phyloP scores from a whole-genome alignment of 768 basidiomycete genomes.

The Scleroderma bovista region DNA sequence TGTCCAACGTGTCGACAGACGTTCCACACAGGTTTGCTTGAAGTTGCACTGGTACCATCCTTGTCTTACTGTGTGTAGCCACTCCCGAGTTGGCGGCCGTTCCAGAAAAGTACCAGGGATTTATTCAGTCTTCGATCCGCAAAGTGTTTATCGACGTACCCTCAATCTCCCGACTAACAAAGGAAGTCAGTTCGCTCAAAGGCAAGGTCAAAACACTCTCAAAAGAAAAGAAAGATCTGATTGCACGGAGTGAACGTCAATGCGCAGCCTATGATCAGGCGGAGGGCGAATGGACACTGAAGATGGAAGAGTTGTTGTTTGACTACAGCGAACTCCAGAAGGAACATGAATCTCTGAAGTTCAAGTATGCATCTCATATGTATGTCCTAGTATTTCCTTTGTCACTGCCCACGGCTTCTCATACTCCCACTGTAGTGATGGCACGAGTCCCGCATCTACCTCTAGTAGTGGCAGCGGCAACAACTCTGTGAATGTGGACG shows the following conservation, averaged over 20 bases:
- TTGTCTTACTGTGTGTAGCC: slow-evolving; percentile 27
- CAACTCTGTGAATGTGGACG: too few species aligned
- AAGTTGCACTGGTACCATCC: background rate
- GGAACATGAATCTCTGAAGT: slow-evolving; percentile 24
- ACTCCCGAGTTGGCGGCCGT: slow-evolving; percentile 43
- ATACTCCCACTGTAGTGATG: background rate
- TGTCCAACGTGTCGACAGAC: slow-evolving; percentile 55
- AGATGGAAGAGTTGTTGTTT: slow-evolving; percentile 31
- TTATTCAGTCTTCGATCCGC: slow-evolving; percentile 54
- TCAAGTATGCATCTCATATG: too few species aligned
- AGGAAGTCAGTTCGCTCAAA: slow-evolving; percentile 34
- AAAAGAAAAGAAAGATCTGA: slow-evolving; percentile 38
- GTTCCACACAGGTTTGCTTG: slow-evolving; percentile 48
- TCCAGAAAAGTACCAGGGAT: slow-evolving; percentile 53
- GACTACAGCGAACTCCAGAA: slow-evolving; percentile 36
- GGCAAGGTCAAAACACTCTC: slow-evolving; percentile 34
- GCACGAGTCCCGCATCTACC: background rate
- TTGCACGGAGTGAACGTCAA: slow-evolving; percentile 35
- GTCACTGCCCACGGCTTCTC: slow-evolving; percentile 7
- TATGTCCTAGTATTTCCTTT: too few species aligned
- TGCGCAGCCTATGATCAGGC: slow-evolving; percentile 28
- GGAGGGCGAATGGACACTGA: slow-evolving; percentile 21
- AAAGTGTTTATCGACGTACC: slow-evolving; percentile 45
- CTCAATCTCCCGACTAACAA: slow-evolving; percentile 18
- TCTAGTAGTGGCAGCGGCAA: slow-evolving; percentile 2